Conservation (phyloP, 2,329 filamentous ascomycete genomes). For the Pseudogymnoascus sp. region DNA sequence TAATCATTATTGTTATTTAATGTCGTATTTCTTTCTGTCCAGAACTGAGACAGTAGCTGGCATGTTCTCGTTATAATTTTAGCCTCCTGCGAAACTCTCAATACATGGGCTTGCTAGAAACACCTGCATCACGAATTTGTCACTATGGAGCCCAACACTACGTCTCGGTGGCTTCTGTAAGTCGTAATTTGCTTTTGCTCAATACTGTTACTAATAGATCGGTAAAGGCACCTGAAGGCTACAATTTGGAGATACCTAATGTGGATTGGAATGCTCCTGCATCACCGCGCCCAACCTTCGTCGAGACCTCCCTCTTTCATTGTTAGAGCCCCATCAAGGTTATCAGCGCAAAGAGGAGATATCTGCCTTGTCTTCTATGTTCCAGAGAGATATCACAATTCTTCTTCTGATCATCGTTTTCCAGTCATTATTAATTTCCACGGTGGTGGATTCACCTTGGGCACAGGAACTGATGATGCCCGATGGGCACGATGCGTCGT, state of each 20-base stretch:
- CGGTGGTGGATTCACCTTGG: conserved; percentile 58
- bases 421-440: conserved; percentile 59
- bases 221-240: conserved; percentile 21
- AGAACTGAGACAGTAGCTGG: not conserved
- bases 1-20: not conserved
- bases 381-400: conserved; percentile 30
- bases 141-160: not conserved
- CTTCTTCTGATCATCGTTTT: conserved; percentile 24
- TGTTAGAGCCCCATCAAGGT: conserved; percentile 25
- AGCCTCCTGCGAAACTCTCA: no score
- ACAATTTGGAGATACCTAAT: conserved; percentile 28
- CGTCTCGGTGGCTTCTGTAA: not conserved
- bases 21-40: not conserved
- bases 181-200: not conserved
- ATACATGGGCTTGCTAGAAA: not conserved
- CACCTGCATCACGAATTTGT: not conserved
- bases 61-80: not conserved
- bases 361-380: conserved; percentile 38
- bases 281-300: conserved; percentile 26
- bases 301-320: conserved; percentile 26
- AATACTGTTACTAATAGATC: not conserved
- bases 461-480: conserved; percentile 54
- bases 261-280: conserved; percentile 29
- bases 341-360: conserved; percentile 22
- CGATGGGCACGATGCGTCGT: conserved; percentile 49